These are phyloP conservation scores for Globisporangium polare DNA, from an alignment of 352 stramenopile genomes.

Conservation along the genomic window DNA sequence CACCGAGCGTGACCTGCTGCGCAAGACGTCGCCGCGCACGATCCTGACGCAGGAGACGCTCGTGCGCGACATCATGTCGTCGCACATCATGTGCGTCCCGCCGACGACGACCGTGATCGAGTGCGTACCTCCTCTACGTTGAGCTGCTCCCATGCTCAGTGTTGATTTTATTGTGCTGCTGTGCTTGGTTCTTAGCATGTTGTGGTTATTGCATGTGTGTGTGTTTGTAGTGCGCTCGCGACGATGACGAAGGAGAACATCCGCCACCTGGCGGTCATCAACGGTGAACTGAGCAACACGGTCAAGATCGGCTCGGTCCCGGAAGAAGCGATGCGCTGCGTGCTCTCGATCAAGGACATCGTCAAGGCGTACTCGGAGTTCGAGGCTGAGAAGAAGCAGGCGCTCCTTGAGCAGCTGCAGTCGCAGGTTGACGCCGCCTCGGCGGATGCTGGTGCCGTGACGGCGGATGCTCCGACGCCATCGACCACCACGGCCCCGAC, in stretches of 20 bases:
- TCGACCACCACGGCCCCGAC: not conserved
- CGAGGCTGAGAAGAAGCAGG: constrained; percentile 50
- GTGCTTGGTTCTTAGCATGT: not conserved
- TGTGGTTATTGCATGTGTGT: not conserved
- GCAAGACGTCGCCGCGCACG: constrained; percentile 60
- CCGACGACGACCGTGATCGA: constrained; percentile 77
- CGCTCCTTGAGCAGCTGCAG: constrained; percentile 8
- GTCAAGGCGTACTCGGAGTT: constrained; percentile 71
- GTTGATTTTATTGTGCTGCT: not conserved
- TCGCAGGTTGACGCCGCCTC: not conserved
- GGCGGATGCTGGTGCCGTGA: not conserved
- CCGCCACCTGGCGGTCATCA: constrained; percentile 78
- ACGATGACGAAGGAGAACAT: constrained; percentile 89
- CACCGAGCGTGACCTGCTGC: constrained; percentile 78
- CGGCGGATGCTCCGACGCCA: not conserved
- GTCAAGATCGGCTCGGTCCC: constrained; percentile 74
- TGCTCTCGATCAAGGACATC: constrained; percentile 85
- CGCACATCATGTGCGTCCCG: constrained; percentile 85
- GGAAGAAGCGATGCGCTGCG: constrained; percentile 80
- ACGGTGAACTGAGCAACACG: constrained; percentile 63
- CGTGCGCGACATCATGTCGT: constrained; percentile 81
- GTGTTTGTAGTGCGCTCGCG: constrained; percentile 47
- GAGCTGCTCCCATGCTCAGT: not conserved
- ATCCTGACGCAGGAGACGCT: constrained; percentile 43
- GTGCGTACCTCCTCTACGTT: constrained; percentile 25